Evolutionary conservation across 129 eudicot species (phyloP).

Genomic region (Flaveria ramosissima): DNA sequence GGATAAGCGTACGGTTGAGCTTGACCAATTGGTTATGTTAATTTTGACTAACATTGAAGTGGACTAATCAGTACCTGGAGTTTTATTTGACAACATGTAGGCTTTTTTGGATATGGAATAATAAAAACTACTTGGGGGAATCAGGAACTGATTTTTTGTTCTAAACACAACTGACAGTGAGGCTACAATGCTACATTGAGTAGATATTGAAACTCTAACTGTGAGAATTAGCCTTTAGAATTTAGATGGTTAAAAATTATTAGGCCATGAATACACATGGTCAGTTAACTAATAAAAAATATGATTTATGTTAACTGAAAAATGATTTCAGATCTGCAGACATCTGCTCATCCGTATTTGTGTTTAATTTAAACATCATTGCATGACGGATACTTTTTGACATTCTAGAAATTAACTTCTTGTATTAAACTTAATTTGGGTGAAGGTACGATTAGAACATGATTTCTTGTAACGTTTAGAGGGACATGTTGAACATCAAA

Average conservation of each 20-base stretch:
- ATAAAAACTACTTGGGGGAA: too few relatives aligned
- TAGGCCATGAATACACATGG: background rate
- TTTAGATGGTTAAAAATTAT: conserved; percentile 4
- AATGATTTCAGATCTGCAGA: conserved; percentile 16
- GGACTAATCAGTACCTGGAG: too few relatives aligned
- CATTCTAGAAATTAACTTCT: background rate
- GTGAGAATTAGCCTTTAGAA: conserved; percentile 14
- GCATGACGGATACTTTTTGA: background rate
- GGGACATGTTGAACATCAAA: background rate
- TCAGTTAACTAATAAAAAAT: background rate
- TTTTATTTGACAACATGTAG: too few relatives aligned
- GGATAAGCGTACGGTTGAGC: conserved; percentile 1
- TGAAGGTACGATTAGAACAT: conserved; percentile 1
- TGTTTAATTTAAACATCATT: background rate
- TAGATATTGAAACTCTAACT: conserved; percentile 16
- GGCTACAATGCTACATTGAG: conserved; percentile 4
- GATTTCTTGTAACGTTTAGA: conserved; percentile 18
- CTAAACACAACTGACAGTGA: background rate
- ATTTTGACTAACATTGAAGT: too few relatives aligned
- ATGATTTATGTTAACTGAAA: background rate
- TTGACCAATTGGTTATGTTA: conserved; percentile 9
- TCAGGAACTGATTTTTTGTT: background rate
- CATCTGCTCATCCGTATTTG: background rate
- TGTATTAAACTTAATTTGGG: background rate
- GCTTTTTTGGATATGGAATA: too few relatives aligned